Conservation (phyloP, 163 green algal species). For the Chloromonas sp. region DNA sequence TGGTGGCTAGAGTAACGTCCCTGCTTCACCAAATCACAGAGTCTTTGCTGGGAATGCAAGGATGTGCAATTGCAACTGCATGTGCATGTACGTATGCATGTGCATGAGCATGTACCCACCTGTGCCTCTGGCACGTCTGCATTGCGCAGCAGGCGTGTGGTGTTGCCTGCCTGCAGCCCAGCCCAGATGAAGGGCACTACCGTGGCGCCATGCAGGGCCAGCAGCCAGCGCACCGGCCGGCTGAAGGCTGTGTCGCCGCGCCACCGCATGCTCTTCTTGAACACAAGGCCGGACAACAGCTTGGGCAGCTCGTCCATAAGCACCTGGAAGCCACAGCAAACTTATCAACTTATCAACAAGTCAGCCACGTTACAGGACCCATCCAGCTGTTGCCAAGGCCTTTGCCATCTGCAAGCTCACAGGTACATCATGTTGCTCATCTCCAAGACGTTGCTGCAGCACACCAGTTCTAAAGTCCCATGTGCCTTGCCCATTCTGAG, state of each 20-base stretch:
- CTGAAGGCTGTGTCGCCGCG: conserved; percentile 63
- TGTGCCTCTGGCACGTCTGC: conserved; percentile 29
- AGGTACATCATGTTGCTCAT: too few species aligned
- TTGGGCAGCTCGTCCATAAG: conserved; percentile 72
- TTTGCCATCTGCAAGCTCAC: too few species aligned
- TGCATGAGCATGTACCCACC: conserved; percentile 2
- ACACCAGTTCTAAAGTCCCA: too few species aligned
- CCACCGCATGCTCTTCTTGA: conserved; percentile 94
- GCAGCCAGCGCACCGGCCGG: conserved; percentile 89
- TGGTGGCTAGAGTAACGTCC: too few species aligned
- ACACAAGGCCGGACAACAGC: conserved; percentile 68
- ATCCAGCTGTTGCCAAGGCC: too few species aligned
- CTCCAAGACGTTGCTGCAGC: too few species aligned
- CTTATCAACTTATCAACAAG: neutral
- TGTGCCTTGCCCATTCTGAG: too few species aligned
- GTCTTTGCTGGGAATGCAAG: too few species aligned
- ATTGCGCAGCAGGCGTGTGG: conserved; percentile 64
- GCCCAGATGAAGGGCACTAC: conserved; percentile 69
- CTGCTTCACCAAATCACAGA: too few species aligned
- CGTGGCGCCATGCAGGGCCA: conserved; percentile 82
- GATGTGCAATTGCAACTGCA: too few species aligned
- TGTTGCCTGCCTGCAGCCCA: conserved; percentile 40
- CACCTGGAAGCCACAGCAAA: conserved; percentile 38
- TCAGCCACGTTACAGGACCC: neutral
- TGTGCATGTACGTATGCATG: too few species aligned